phyloP scores from a whole-genome alignment of 164 flowering plant genomes.

The Hamamelis virginiana region DNA sequence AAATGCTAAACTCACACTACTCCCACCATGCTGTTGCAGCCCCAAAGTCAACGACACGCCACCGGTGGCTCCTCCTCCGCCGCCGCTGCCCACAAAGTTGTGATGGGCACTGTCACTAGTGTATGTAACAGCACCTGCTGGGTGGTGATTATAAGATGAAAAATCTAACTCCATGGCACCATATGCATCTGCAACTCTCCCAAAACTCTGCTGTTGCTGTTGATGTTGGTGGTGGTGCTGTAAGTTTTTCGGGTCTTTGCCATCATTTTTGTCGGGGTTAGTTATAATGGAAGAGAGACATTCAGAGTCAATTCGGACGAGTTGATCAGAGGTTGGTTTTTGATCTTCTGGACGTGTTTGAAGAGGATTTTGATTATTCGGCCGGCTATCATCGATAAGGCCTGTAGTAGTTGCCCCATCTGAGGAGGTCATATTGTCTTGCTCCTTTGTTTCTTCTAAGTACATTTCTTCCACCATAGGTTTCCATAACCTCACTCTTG shows the following conservation, averaged over 20 bases:
- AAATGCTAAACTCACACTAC: conserved; percentile 58
- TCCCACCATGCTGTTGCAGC: conserved; percentile 72
- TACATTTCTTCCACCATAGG: conserved; percentile 99
- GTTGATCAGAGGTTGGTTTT: conserved; percentile 62
- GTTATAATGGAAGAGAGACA: conserved; percentile 75
- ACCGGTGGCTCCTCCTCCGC: conserved; percentile 26
- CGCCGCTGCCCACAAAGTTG: conserved; percentile 21
- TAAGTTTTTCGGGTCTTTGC: conserved; percentile 9
- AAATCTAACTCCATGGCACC: conserved; percentile 65
- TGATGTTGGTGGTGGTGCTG: conserved; percentile 25
- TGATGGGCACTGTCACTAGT: conserved; percentile 24
- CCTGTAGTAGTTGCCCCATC: conserved; percentile 28
- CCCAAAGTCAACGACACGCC: conserved; percentile 84
- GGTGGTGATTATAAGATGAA: conserved; percentile 50
- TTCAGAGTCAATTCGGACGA: conserved; percentile 60
- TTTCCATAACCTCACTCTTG: conserved; percentile 96
- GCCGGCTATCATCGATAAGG: conserved; percentile 27
- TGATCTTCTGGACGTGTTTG: conserved; percentile 34
- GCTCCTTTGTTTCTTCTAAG: conserved; percentile 81
- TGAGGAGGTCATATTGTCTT: conserved; percentile 33
- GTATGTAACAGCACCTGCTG: conserved; percentile 23
- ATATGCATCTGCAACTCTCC: conserved; percentile 27
- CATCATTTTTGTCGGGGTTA: conserved; percentile 36
- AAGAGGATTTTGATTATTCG: conserved; percentile 14
- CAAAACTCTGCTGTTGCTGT: conserved; percentile 30